Percentiles rank a stretch among this genome's conserved stretches.
These are phyloP conservation scores for Eucalyptus sideroxylon DNA, from an alignment of 345 rosid species.

Conservation along the genomic window DNA sequence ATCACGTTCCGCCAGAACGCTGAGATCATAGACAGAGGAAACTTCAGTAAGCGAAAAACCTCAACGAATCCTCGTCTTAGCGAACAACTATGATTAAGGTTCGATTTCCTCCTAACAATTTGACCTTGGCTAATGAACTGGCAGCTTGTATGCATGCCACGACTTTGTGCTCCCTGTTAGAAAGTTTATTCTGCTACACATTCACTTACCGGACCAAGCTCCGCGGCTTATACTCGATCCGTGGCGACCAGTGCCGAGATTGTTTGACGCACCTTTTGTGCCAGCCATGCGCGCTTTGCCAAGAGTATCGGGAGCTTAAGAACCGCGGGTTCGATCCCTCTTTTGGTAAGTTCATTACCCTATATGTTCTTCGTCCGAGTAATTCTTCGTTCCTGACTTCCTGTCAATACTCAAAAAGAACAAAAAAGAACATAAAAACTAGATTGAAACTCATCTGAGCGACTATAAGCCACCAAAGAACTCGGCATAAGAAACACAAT, in stretches of 20 bases:
- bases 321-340: not conserved
- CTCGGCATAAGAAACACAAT: no score
- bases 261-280: not conserved
- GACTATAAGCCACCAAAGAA: no score
- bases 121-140: not conserved
- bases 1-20: no score
- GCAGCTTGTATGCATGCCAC: not conserved
- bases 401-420: not conserved
- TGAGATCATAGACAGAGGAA: not conserved
- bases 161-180: not conserved
- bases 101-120: not conserved
- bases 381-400: not conserved
- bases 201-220: not conserved
- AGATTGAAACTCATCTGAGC: not conserved
- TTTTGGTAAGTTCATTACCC: not conserved
- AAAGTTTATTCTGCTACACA: not conserved
- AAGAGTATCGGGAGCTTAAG: slow-evolving; percentile 3
- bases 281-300: not conserved
- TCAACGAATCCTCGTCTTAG: not conserved
- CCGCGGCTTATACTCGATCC: not conserved
- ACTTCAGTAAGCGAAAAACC: not conserved
- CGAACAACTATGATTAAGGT: not conserved
- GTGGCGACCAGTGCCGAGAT: not conserved
- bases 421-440: not conserved
- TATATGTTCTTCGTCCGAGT: not conserved